A percentile compares a stretch with the other conserved stretches of the same genome.
Conservation (phyloP, 2,329 filamentous ascomycete species). For the Cadophora sp. region DNA sequence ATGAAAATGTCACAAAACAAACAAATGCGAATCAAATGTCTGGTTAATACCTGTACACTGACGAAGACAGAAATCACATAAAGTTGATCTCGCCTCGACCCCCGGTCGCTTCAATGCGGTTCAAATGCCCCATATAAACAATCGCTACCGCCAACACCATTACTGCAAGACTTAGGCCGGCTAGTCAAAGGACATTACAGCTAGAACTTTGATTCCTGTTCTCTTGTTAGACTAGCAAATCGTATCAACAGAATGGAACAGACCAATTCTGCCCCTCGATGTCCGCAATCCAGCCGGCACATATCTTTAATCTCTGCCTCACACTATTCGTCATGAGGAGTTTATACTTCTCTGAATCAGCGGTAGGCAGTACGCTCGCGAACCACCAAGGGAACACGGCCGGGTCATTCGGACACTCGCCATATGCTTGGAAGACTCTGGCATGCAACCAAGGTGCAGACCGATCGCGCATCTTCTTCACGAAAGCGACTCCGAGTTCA, state of each 20-base stretch:
- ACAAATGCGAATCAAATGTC: background rate
- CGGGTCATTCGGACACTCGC: slow-evolving; percentile 75
- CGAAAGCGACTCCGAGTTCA: slow-evolving; percentile 68
- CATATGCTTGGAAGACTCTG: slow-evolving; percentile 76
- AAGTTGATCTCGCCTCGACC: background rate
- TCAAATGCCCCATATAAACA: slow-evolving; percentile 16
- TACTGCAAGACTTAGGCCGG: slow-evolving; percentile 32
- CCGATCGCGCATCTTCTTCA: slow-evolving; percentile 69
- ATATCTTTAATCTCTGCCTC: slow-evolving; percentile 81
- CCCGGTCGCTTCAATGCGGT: background rate
- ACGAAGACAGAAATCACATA: slow-evolving; percentile 3
- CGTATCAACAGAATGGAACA: slow-evolving; percentile 13
- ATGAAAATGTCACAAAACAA: background rate
- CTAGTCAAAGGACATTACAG: slow-evolving; percentile 40
- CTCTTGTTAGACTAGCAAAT: background rate
- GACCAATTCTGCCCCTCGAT: slow-evolving; percentile 39
- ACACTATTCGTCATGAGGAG: slow-evolving; percentile 78
- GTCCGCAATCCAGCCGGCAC: slow-evolving; percentile 77
- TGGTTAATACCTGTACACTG: slow-evolving; percentile 3
- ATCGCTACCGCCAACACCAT: slow-evolving; percentile 23
- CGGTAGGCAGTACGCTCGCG: slow-evolving; percentile 79
- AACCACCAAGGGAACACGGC: slow-evolving; percentile 90
- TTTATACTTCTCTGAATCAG: slow-evolving; percentile 79
- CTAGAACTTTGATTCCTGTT: slow-evolving; percentile 32
- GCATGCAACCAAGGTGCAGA: slow-evolving; percentile 79